These are phyloP conservation scores for Penicillium sp. DNA, from an alignment of 2,329 filamentous ascomycete genomes.

Conservation along the genomic window DNA sequence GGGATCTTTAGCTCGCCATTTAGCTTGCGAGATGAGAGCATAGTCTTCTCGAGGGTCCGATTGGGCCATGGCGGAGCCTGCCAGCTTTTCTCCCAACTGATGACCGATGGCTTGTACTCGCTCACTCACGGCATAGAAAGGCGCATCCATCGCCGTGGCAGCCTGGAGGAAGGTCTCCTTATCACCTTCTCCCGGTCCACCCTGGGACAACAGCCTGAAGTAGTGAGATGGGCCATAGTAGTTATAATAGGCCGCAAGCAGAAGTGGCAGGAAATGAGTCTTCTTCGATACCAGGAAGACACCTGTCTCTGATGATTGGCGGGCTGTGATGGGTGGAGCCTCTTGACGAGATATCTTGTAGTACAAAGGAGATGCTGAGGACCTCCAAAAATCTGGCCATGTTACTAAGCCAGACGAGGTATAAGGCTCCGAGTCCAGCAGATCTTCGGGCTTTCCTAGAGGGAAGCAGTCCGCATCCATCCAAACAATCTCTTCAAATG, in stretches of 20 bases:
- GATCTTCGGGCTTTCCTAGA: conserved; percentile 42
- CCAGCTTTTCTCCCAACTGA: conserved; percentile 25
- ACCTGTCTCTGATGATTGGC: conserved; percentile 39
- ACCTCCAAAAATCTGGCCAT: conserved; percentile 58
- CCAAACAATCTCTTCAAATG: conserved; percentile 60
- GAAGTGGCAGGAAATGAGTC: conserved; percentile 33
- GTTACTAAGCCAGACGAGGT: conserved; percentile 53
- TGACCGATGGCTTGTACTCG: conserved; percentile 37
- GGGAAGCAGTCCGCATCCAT: conserved; percentile 61
- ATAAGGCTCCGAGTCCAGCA: conserved; percentile 56
- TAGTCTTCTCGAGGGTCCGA: conserved; percentile 41
- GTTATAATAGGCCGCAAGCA: conserved; percentile 40
- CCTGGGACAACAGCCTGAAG: conserved; percentile 41
- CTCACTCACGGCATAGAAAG: conserved; percentile 40
- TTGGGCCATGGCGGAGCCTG: conserved; percentile 40
- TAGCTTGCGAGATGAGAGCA: conserved; percentile 30
- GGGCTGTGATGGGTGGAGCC: conserved; percentile 32
- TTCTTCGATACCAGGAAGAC: conserved; percentile 39
- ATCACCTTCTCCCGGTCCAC: conserved; percentile 39
- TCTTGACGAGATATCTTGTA: conserved; percentile 42
- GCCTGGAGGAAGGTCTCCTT: conserved; percentile 42
- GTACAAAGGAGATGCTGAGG: conserved; percentile 45
- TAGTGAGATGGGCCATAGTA: conserved; percentile 39
- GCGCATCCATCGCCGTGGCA: conserved; percentile 32
- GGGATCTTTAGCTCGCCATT: conserved; percentile 35